Evolutionary conservation across 2,329 filamentous ascomycete genomes (phyloP), one percentile per base, ranked within the genome.

Genomic region (Claviceps arundinis): DNA sequence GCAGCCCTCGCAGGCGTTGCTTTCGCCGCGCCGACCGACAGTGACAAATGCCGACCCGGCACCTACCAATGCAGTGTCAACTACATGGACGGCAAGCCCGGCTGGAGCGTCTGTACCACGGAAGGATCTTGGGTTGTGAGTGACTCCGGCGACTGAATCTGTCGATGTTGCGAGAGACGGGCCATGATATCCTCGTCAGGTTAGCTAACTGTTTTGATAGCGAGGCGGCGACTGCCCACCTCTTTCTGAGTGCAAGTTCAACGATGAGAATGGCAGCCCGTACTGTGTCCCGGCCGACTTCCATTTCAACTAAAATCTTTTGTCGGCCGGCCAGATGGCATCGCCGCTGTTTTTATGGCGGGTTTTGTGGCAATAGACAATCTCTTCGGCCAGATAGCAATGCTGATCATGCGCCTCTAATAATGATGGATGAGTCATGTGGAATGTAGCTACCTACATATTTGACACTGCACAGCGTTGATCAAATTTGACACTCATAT

Each of bases 271-370:
- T 60, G 49, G 55, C 47, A 68, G 64, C 63, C 67, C 68, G 54
- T 70, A 70, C 65, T 70, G 68, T 50, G 62, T 70, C 6, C 65
- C 65, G 13, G 58, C 63, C 38, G 54, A 56, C 48, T 68, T 62
- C 61, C 50, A 37, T 5, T 30, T 47, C 24, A 8, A 37, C n/a
- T 47, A 47, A 37, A 19, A 19, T 24, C 5, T n/a, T 26, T 1
- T 22, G 22, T 24, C 24, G 13, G 7, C 43, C 43, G 5, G 13
- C 9, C 24, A 4, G 2, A 64, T 5, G 53, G 54, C 14, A 8
- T n/a, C 6, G 5, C 13, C 62, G 58, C 4, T 37, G 0, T 11
- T 47, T 9, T 14, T 2, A 19, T 19, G 26, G 1, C 26, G 30
- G 13, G 26, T 14, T 13, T 47, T 4, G 1, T 7, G 26, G 24